Base-by-base conservation (phyloP, 169 alveolate species). In the Cryptosporidium viatorum region DNA sequence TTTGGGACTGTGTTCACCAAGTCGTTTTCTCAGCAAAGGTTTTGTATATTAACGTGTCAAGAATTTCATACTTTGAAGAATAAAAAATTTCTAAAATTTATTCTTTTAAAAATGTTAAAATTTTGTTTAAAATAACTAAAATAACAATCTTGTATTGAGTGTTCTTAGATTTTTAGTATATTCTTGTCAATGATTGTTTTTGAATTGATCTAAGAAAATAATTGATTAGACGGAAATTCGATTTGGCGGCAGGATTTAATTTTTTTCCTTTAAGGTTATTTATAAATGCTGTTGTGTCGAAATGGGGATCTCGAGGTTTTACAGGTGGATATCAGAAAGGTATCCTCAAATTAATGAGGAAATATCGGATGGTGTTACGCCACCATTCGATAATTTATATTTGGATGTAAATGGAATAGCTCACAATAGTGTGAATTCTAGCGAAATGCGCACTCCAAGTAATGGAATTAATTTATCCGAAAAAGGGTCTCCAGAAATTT, bases 341-440 rank as follows among this genome's bases (percentile, higher is more conserved):
- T 97, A 95, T 86, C 99, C 99, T 58, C 95, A 94, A 84, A 96
- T 97, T 70, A 93, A 93, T 62, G 96, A 95, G 93, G 92, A 86
- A 31, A 85, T 92, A 55, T 62, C 93, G 14, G 85, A 91, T 69
- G 85, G 89, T 51, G 84, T 91, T 59, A 85, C 93, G 51, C 96
- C 96, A 70, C 71, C 43, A 85, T 73, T 97, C 60, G 99, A 98
- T 71, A 97, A 97, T 86, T 93, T 98, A 33, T 97, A 97, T 86
- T 92, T 98, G 31, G 99, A 98, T 91, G 96, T 97, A 94, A 98
- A 98, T 93, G 99, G 99, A 43, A 97, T 98, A 69, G 96, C 97
- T 52, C 99, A 97, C 93, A 97, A 97, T 65, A 97, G 98, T 67
- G 93, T 98, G 62, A 98, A 97, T 92, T 94, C 97, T 52, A 91